Evolutionary conservation across 257 asterid genomes (phyloP).

Genomic region (Ophiorrhiza pumila): DNA sequence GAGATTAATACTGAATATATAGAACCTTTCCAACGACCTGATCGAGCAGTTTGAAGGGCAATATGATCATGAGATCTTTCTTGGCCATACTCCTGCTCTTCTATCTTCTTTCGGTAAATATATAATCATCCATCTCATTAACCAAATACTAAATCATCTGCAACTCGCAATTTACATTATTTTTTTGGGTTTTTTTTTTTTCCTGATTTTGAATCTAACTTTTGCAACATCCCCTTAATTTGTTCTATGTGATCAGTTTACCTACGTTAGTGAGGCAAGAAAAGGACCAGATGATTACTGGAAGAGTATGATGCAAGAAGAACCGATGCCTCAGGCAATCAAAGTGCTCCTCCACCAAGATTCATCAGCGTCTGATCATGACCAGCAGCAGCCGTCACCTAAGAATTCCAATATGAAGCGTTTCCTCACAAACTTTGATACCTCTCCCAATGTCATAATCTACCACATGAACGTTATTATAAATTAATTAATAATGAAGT

Average conservation of each 20-base stretch:
- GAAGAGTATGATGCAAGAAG: constrained; percentile 53
- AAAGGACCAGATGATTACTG: constrained; percentile 54
- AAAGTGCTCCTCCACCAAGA: constrained; percentile 31
- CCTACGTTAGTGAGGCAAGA: constrained; percentile 27
- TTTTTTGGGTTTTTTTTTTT: background rate
- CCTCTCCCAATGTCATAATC: constrained; percentile 46
- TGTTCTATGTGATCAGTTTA: constrained; percentile 23
- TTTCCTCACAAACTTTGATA: constrained; percentile 44
- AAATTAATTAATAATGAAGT: constrained; percentile 6
- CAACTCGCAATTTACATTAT: background rate
- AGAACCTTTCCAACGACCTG: too few species aligned
- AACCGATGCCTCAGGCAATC: constrained; percentile 63
- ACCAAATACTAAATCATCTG: background rate
- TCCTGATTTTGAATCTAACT: too few species aligned
- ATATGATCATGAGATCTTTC: constrained; percentile 31
- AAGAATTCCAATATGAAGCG: constrained; percentile 8
- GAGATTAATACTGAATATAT: background rate
- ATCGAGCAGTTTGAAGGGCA: constrained; percentile 1
- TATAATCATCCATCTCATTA: background rate
- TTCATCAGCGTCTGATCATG: background rate
- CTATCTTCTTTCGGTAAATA: constrained; percentile 38
- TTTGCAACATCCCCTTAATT: too few species aligned
- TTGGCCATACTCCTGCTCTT: constrained; percentile 22
- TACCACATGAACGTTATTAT: constrained; percentile 45
- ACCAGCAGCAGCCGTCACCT: background rate